Evolutionary conservation across 495 filamentous ascomycete species (phyloP).

Genomic region (Talaromyces adpressus): DNA sequence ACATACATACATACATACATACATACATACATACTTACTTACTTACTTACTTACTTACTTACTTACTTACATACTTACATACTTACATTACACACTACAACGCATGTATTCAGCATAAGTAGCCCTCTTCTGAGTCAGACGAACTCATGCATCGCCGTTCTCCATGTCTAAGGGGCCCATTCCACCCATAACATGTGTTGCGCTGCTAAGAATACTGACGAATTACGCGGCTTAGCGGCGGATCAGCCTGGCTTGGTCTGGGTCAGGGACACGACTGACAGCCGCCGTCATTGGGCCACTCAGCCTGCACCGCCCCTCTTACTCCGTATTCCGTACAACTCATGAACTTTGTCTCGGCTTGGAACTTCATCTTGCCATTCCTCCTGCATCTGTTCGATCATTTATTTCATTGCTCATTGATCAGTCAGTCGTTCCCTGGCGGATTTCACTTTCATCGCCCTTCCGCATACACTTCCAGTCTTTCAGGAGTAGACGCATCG

Average conservation of each 20-base stretch:
- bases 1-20: no score
- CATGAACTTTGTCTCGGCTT: not conserved
- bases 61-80: not conserved
- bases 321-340: not conserved
- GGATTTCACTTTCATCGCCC: not conserved
- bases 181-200: not conserved
- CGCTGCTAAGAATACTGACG: not conserved
- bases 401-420: not conserved
- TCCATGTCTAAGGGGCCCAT: not conserved
- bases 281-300: not conserved
- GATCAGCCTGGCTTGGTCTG: not conserved
- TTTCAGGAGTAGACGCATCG: not conserved
- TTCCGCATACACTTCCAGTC: not conserved
- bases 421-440: not conserved
- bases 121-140: not conserved
- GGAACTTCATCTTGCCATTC: not conserved
- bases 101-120: not conserved
- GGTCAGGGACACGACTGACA: not conserved
- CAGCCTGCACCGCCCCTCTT: not conserved
- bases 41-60: no score
- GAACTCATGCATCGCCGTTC: not conserved
- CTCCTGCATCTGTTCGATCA: not conserved
- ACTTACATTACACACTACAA: not conserved
- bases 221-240: not conserved
- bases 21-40: not conserved